These are phyloP conservation scores for Coniella vitis DNA, from an alignment of 2,329 filamentous ascomycete species.

Conservation along the genomic window DNA sequence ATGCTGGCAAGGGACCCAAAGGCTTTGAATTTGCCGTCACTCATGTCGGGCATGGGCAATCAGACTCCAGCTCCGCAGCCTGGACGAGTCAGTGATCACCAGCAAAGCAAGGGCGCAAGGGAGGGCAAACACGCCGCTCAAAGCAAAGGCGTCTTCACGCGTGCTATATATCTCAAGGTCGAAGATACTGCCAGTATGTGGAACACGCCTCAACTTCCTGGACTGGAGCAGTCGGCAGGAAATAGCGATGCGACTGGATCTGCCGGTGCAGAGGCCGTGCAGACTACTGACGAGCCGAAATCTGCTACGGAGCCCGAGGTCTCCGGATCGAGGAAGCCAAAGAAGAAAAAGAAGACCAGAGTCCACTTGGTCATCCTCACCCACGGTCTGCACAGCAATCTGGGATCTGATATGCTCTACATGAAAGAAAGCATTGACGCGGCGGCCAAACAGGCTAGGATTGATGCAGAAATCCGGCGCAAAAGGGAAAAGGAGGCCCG, in stretches of 20 bases:
- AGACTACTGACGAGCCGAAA: slow-evolving; percentile 13
- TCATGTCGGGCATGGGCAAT: slow-evolving; percentile 37
- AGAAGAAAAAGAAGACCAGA: slow-evolving; percentile 50
- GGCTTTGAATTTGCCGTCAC: slow-evolving; percentile 60
- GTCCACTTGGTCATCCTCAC: slow-evolving; percentile 89
- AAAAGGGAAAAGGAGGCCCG: slow-evolving; percentile 38
- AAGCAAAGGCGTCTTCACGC: slow-evolving; percentile 74
- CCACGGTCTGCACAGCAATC: slow-evolving; percentile 91
- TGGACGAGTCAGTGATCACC: slow-evolving; percentile 70
- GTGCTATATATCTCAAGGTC: slow-evolving; percentile 67
- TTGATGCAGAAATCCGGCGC: slow-evolving; percentile 58
- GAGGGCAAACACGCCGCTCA: slow-evolving; percentile 56
- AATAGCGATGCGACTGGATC: slow-evolving; percentile 11
- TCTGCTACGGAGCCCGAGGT: slow-evolving; percentile 10
- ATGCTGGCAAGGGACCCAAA: slow-evolving; percentile 80
- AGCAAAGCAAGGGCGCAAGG: slow-evolving; percentile 52
- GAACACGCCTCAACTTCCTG: slow-evolving; percentile 82
- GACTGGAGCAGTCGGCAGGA: slow-evolving; percentile 38
- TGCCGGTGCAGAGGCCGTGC: slow-evolving; percentile 16
- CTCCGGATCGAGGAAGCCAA: slow-evolving; percentile 13
- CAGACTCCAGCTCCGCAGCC: slow-evolving; percentile 50
- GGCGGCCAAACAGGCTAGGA: slow-evolving; percentile 65
- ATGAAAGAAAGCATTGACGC: slow-evolving; percentile 95
- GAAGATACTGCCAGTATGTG: slow-evolving; percentile 87
- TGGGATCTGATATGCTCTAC: slow-evolving; percentile 93